Evolutionary conservation across 441 rosid genomes (phyloP).

Genomic region (Geranium incanum): DNA sequence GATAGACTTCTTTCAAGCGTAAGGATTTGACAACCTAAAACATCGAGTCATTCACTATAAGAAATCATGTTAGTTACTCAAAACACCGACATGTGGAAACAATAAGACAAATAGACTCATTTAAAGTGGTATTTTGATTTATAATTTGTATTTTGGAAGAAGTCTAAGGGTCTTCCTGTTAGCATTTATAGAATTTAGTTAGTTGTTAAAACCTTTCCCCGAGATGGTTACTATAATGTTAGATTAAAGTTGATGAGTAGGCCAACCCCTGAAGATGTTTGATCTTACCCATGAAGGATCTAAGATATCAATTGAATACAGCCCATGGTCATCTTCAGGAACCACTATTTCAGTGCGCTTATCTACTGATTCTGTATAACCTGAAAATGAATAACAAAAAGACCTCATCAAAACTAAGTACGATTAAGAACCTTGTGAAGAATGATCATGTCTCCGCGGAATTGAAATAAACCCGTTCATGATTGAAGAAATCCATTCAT

Average conservation of each 20-base stretch:
- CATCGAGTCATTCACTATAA: slow-evolving; percentile 16
- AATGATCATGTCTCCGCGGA: too few relatives aligned
- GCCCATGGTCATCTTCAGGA: slow-evolving; percentile 81
- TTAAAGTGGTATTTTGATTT: too few relatives aligned
- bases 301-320: slow-evolving; percentile 68
- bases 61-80: slow-evolving; percentile 4
- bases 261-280: not conserved
- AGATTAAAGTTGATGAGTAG: not conserved
- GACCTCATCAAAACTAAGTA: slow-evolving; percentile 4
- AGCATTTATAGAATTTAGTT: too few relatives aligned
- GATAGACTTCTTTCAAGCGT: slow-evolving; percentile 56
- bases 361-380: slow-evolving; percentile 67
- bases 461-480: too few relatives aligned
- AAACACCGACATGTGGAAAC: not conserved
- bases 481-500: too few relatives aligned
- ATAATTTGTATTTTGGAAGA: too few relatives aligned
- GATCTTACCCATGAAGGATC: slow-evolving; percentile 68
- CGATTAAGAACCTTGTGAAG: not conserved
- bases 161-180: too few relatives aligned
- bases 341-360: slow-evolving; percentile 50
- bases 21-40: slow-evolving; percentile 55
- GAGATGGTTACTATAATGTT: not conserved
- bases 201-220: not conserved
- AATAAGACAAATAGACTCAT: not conserved
- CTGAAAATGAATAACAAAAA: slow-evolving; percentile 27